Evolutionary conservation across 1,139 yeast genomes (phyloP).

Genomic region (Candida neerlandica): DNA sequence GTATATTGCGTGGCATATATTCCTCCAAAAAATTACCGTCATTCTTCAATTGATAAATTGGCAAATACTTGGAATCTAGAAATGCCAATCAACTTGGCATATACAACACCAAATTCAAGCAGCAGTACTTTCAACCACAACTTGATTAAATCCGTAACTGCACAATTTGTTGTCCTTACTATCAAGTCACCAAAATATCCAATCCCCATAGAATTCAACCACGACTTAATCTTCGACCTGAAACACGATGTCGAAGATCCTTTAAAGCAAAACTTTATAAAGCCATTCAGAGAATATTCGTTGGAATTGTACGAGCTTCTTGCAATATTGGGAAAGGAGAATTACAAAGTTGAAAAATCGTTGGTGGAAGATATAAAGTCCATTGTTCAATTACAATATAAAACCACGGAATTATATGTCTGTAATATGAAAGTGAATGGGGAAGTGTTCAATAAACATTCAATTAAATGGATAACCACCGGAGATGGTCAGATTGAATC

Average conservation of each 20-base stretch:
- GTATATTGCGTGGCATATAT: conserved; percentile 33
- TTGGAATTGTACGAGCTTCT: conserved; percentile 23
- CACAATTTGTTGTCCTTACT: conserved; percentile 38
- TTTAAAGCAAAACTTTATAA: conserved; percentile 25
- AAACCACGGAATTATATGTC: conserved; percentile 27
- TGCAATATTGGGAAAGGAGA: conserved; percentile 26
- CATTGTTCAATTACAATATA: conserved; percentile 30
- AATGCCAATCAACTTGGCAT: conserved; percentile 32
- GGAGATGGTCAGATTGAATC: conserved; percentile 1
- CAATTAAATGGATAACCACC: not conserved
- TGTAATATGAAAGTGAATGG: conserved; percentile 18
- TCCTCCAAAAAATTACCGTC: conserved; percentile 31
- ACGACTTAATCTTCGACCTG: conserved; percentile 35
- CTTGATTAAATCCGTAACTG: conserved; percentile 29
- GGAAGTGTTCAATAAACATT: conserved; percentile 6
- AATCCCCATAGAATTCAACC: conserved; percentile 46
- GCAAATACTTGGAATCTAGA: conserved; percentile 28
- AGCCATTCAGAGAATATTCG: conserved; percentile 25
- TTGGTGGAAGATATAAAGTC: conserved; percentile 35
- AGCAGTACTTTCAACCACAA: conserved; percentile 21
- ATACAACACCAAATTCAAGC: conserved; percentile 8
- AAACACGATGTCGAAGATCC: conserved; percentile 26
- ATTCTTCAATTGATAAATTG: conserved; percentile 12
- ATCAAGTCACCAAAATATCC: conserved; percentile 32
- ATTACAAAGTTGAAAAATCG: conserved; percentile 31